phyloP scores from a whole-genome alignment of 257 asterid species.

The Solanum verrucosum region DNA sequence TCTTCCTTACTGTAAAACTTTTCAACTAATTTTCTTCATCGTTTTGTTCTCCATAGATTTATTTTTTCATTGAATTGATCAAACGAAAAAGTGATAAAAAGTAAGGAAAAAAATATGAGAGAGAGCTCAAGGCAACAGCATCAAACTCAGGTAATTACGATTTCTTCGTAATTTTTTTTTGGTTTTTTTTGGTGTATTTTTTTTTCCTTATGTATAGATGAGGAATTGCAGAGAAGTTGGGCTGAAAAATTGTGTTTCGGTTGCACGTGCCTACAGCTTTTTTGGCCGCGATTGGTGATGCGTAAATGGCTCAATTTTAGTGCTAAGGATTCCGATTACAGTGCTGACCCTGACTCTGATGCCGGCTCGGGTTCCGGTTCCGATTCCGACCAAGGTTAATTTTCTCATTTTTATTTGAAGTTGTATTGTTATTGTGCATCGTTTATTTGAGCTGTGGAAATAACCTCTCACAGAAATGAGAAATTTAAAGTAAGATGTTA shows the following conservation, averaged over 20 bases:
- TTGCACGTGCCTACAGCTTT: constrained; percentile 75
- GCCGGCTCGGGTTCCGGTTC: constrained; percentile 32
- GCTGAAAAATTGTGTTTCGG: constrained; percentile 74
- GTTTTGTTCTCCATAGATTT: not conserved
- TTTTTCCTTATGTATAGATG: constrained; percentile 7
- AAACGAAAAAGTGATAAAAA: not conserved
- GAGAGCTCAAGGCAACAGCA: constrained; percentile 19
- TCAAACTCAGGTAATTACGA: constrained; percentile 30
- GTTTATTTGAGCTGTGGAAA: not conserved
- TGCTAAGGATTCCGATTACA: constrained; percentile 46
- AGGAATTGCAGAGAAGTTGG: constrained; percentile 66
- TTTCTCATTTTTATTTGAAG: not conserved
- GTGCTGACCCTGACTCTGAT: constrained; percentile 61
- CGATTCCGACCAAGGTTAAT: constrained; percentile 50
- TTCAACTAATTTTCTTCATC: not conserved
- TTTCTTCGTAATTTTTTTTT: not conserved
- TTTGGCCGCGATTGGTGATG: constrained; percentile 74
- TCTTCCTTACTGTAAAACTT: not conserved
- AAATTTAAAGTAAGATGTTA: not conserved
- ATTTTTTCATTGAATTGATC: not conserved
- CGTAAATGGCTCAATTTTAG: constrained; percentile 71
- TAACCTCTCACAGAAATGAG: not conserved
- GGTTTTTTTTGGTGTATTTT: not conserved
- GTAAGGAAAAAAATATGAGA: constrained; percentile 9
- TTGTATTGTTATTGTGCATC: not conserved